Evolutionary conservation across 768 basidiomycete species (phyloP).

Genomic region (Sporobolomyces phaffii): DNA sequence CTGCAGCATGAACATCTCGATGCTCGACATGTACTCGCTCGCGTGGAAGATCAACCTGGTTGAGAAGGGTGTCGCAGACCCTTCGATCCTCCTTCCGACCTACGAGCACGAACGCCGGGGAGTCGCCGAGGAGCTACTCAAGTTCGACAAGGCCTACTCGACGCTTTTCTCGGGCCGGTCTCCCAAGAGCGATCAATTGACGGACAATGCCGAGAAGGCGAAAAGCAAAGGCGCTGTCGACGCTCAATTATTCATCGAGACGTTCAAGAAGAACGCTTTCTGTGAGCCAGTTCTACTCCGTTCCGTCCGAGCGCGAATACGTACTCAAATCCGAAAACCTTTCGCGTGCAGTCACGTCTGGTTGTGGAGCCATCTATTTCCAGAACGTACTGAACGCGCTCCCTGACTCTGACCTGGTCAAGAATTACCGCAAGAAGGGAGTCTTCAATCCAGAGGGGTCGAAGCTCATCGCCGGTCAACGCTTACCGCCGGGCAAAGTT

Average conservation of each 20-base stretch:
- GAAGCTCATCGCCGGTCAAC: conserved; percentile 37
- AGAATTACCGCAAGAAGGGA: conserved; percentile 33
- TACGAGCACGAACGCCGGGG: conserved; percentile 42
- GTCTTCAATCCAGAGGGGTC: conserved; percentile 42
- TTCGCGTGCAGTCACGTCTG: conserved; percentile 34
- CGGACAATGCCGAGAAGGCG: conserved; percentile 33
- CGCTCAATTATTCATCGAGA: conserved; percentile 41
- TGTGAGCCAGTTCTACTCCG: not conserved
- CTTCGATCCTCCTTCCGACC: conserved; percentile 38
- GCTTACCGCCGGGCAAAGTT: conserved; percentile 41
- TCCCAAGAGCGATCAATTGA: conserved; percentile 38
- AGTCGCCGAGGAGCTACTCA: conserved; percentile 41
- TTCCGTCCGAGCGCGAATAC: not conserved
- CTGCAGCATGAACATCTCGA: conserved; percentile 41
- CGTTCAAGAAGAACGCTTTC: conserved; percentile 44
- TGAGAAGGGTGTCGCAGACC: conserved; percentile 42
- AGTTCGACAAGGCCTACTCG: conserved; percentile 43
- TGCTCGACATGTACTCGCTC: conserved; percentile 43
- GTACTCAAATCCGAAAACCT: not conserved
- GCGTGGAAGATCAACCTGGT: conserved; percentile 44
- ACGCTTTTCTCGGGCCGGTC: conserved; percentile 40
- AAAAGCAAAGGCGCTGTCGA: conserved; percentile 39
- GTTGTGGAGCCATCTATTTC: conserved; percentile 42
- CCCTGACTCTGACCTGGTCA: conserved; percentile 38
- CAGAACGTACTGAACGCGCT: conserved; percentile 41